Evolutionary conservation across 768 basidiomycete species (phyloP).

Genomic region (Dioszegia hungarica): DNA sequence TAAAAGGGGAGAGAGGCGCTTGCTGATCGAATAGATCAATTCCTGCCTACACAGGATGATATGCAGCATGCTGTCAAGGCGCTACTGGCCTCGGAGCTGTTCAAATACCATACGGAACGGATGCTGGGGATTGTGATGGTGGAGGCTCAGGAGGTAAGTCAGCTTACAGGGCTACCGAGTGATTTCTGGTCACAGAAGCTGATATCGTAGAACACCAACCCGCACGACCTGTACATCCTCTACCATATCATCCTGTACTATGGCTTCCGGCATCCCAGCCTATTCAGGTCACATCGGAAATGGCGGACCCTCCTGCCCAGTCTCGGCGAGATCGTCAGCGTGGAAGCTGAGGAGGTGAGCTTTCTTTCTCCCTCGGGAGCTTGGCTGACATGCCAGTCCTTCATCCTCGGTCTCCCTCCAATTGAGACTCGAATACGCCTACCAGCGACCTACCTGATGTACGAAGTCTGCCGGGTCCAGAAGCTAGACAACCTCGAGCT

Average conservation of each 20-base stretch:
- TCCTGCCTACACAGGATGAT: constrained; percentile 75
- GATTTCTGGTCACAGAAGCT: too few species aligned
- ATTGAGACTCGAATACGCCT: constrained; percentile 78
- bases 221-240: constrained; percentile 72
- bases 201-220: constrained; percentile 66
- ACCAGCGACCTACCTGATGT: constrained; percentile 69
- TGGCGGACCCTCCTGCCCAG: constrained; percentile 79
- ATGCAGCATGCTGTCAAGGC: constrained; percentile 75
- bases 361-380: constrained; percentile 50
- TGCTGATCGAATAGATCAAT: constrained; percentile 69
- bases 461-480: constrained; percentile 89
- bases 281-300: constrained; percentile 72
- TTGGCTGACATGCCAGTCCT: constrained; percentile 34
- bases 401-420: constrained; percentile 51
- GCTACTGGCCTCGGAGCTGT: constrained; percentile 78
- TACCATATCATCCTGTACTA: constrained; percentile 71
- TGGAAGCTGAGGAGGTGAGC: constrained; percentile 63
- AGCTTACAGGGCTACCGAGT: neutral
- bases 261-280: constrained; percentile 63
- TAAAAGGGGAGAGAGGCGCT: too few species aligned
- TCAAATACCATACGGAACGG: constrained; percentile 82
- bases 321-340: constrained; percentile 60
- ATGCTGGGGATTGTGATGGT: constrained; percentile 76
- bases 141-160: constrained; percentile 62
- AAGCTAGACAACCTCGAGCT: constrained; percentile 72